Evolutionary conservation across 495 filamentous ascomycete species (phyloP).

Genomic region (Thozetella sp.): DNA sequence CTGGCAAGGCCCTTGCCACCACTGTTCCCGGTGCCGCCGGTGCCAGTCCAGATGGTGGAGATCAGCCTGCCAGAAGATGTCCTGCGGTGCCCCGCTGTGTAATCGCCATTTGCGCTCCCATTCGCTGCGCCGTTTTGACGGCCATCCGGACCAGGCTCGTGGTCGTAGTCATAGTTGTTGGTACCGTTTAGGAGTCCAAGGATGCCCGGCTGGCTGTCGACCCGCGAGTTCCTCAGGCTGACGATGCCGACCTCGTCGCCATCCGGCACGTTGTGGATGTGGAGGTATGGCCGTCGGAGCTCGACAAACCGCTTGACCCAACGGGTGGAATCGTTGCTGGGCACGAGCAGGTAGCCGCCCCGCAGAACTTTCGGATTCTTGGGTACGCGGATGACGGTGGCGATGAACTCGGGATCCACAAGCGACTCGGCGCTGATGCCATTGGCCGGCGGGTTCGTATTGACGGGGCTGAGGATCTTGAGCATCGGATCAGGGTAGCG

Average conservation of each 20-base stretch:
- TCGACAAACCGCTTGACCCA: constrained; percentile 95
- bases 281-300: constrained; percentile 87
- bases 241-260: constrained; percentile 91
- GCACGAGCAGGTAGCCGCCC: constrained; percentile 80
- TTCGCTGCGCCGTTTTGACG: not conserved
- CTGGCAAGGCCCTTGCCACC: constrained; percentile 29
- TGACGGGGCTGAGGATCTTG: constrained; percentile 71
- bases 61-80: constrained; percentile 22
- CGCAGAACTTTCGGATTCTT: constrained; percentile 79
- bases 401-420: constrained; percentile 56
- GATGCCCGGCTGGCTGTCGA: constrained; percentile 88
- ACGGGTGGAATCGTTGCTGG: constrained; percentile 69
- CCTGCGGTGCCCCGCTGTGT: constrained; percentile 21
- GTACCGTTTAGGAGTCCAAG: constrained; percentile 67
- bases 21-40: constrained; percentile 12
- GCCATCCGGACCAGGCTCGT: not conserved
- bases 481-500: constrained; percentile 73
- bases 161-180: constrained; percentile 19
- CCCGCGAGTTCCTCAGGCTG: constrained; percentile 78
- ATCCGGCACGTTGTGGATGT: constrained; percentile 79
- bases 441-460: constrained; percentile 73
- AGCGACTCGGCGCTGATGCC: constrained; percentile 44
- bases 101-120: constrained; percentile 9
- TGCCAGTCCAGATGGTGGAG: constrained; percentile 33
- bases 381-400: constrained; percentile 68